Evolutionary conservation across 1,284 basidiomycete species (phyloP), one percentile per base, ranked within the genome.

Genomic region (Rhodotorula sp.): DNA sequence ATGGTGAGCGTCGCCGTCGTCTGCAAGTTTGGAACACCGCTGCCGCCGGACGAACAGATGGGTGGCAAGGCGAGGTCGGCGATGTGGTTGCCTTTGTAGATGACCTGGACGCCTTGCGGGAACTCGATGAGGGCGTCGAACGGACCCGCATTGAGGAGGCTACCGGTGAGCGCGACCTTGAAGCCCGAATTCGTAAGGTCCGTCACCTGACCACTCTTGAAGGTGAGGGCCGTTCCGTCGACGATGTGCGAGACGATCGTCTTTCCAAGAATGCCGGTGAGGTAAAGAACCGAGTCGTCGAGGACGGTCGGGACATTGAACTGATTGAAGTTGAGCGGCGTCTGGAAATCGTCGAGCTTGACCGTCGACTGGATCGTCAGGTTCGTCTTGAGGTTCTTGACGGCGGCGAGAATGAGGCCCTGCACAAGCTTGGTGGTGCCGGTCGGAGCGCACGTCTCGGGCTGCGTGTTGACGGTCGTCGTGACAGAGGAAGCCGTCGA

Each of bases 21-120:
- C 51, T 80, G 77, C 71, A 89, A 87, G 75, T 89, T 80, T 4
- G 89, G 89, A 34, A 89, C 86, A 69, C 89, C 89, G 17, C 78
- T 81, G 72, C 88, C 85, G 13, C 89, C 89, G 29, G 85, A 83
- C 30, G 88, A 86, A 78, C 89, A 90, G n/a, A 90, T 87, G 22
- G 87, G 81, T 57, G 87, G 86, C 44, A 90, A 83, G 9, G 83
- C 74, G 71, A 91, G 88, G 10, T 82, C 81, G 6, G 88, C 90
- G 69, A 91, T 90, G 72, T 86, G 77, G n/a, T 84, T 80, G 7
- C 86, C 88, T 75, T 89, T 80, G 87, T 87, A 91, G 15, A 80
- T 84, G 32, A 91, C 86, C 20, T 84, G 86, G 61, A 81, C 65
- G 7, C 76, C 76, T 30, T 80, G 76, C 36, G 76, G 75, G 76